Evolutionary conservation across 768 basidiomycete species (phyloP).

Genomic region (Pleurotus citrinopileatus): DNA sequence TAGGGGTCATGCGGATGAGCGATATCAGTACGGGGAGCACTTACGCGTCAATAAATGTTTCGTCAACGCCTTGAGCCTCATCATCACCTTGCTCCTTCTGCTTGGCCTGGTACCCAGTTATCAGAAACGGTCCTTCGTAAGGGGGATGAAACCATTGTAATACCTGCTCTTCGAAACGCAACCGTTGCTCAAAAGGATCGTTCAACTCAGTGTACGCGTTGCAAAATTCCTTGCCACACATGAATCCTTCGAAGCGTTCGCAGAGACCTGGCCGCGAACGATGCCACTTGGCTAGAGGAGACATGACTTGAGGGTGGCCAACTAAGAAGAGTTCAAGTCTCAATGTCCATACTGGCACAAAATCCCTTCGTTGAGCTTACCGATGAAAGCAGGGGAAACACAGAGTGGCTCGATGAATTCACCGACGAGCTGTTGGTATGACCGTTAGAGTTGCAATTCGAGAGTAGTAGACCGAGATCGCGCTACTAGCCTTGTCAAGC

Average conservation of each 20-base stretch:
- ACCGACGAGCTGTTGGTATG: conserved; percentile 73
- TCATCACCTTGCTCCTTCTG: conserved; percentile 99
- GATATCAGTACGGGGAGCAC: conserved; percentile 25
- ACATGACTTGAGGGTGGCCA: conserved; percentile 99
- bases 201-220: conserved; percentile 99
- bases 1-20: neutral
- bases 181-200: conserved; percentile 94
- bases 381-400: conserved; percentile 94
- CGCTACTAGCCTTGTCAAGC: conserved; percentile 84
- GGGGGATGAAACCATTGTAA: no score
- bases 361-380: conserved; percentile 35
- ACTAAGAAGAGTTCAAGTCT: conserved; percentile 40
- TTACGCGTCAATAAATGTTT: conserved; percentile 93
- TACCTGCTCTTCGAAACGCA: conserved; percentile 94
- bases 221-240: conserved; percentile 98
- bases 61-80: conserved; percentile 96
- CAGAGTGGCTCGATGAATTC: conserved; percentile 98
- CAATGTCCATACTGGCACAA: conserved; percentile 10
- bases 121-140: no score
- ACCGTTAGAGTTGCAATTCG: conserved; percentile 12
- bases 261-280: conserved; percentile 95
- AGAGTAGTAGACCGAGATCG: no score
- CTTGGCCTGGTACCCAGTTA: conserved; percentile 48
- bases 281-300: conserved; percentile 97
- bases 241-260: conserved; percentile 98